These are phyloP conservation scores for Scorias spongiosa DNA, from an alignment of 2,329 filamentous ascomycete species.

Conservation along the genomic window DNA sequence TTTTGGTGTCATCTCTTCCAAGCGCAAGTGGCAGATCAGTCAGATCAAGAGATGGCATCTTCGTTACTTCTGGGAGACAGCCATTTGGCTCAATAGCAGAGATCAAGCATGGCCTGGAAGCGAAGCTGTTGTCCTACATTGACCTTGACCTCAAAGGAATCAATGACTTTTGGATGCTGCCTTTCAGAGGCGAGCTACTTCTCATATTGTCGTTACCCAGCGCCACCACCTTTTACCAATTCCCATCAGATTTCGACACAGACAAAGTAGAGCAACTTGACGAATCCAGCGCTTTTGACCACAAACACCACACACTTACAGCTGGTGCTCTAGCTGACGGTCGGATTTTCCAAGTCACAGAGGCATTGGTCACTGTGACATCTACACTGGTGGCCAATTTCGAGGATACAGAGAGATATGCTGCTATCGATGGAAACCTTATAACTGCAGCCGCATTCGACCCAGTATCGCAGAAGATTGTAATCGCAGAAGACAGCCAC, in stretches of 20 bases:
- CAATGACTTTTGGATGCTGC: conserved; percentile 24
- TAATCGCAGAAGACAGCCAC: conserved; percentile 7
- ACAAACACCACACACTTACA: conserved; percentile 11
- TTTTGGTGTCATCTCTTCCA: conserved; percentile 19
- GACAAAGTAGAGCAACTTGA: conserved; percentile 8
- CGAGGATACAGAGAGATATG: conserved; percentile 11
- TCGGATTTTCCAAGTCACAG: conserved; percentile 17
- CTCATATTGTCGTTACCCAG: conserved; percentile 23
- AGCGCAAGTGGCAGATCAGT: conserved; percentile 7
- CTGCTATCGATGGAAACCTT: conserved; percentile 1
- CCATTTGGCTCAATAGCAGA: conserved; percentile 30
- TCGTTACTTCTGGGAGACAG: conserved; percentile 28
- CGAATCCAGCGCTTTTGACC: conserved; percentile 10
- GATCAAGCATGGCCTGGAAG: conserved; percentile 27
- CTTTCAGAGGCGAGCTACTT: conserved; percentile 18
- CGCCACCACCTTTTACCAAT: conserved; percentile 9
- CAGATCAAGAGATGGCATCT: conserved; percentile 13
- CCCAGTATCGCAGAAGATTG: conserved; percentile 2
- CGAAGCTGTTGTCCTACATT: conserved; percentile 13
- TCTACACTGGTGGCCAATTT: conserved; percentile 11
- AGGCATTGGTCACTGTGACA: conserved; percentile 9
- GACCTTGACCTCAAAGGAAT: conserved; percentile 13
- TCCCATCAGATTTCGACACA: conserved; percentile 6
- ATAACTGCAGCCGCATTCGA: conserved; percentile 14
- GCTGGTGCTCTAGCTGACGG: conserved; percentile 8